Evolutionary conservation across 1,284 basidiomycete genomes (phyloP), one percentile per base, ranked within the genome.

Genomic region (Exobasidium cylindrosporum): DNA sequence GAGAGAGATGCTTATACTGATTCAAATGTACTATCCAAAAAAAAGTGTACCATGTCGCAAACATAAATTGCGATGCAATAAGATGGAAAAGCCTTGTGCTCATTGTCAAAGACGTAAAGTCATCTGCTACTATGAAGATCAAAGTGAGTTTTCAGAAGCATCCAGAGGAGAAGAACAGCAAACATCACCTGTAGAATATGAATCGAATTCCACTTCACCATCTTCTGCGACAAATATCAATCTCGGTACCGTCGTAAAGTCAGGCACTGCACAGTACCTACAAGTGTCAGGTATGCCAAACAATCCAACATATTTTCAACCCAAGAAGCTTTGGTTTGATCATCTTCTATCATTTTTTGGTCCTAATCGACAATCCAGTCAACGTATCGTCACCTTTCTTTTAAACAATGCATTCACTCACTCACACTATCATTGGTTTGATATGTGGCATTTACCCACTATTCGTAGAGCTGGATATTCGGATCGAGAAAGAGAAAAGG

Each of bases 281-380:
- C n/a, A n/a, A n/a, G n/a, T n/a, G n/a, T n/a, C n/a, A n/a, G n/a
- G n/a, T n/a, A n/a, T n/a, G n/a, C n/a, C n/a, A n/a, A n/a, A n/a
- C n/a, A n/a, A n/a, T n/a, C n/a, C n/a, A n/a, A n/a, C n/a, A n/a
- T 31, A 10, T 50, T 23, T 50, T 17, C 35, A 17, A 50, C 47
- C 21, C 47, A 50, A 50, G 7, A 50, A 31, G 21, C 47, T 31
- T 21, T 50, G 47, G 47, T 50, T 50, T 21, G 47, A 50, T 31
- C 47, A 50, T 23, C 47, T 50, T 14, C 47, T 50, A 7, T 24
- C 23, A 7, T 50, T 50, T 23, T 50, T 50, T 23, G 47, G 47
- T 14, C 7, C 7, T 21, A 50, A 31, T 31, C 47, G 47, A 31
- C 23, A 31, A 14, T 24, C 47, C 7, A 50, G 47, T 21, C 47